Evolutionary conservation across 2,329 filamentous ascomycete species (phyloP).

Genomic region (Setomelanomma holmii): DNA sequence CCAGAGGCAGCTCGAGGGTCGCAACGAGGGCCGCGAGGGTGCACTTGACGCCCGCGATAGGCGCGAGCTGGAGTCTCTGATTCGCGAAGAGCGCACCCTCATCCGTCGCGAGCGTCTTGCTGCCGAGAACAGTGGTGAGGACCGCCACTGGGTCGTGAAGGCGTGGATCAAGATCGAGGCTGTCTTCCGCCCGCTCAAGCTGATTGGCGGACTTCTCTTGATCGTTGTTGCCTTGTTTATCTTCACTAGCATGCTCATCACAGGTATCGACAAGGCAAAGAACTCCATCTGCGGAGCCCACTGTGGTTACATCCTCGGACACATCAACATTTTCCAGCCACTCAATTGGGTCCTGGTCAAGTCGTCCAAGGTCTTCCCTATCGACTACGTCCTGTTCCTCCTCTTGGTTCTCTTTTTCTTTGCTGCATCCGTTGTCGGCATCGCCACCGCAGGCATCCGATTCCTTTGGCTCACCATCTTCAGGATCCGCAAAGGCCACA

Average conservation of each 20-base stretch:
- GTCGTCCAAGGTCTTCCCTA: constrained; percentile 82
- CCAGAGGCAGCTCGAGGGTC: constrained; percentile 87
- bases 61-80: constrained; percentile 83
- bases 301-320: constrained; percentile 90
- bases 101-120: constrained; percentile 88
- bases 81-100: constrained; percentile 90
- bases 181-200: constrained; percentile 85
- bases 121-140: constrained; percentile 79
- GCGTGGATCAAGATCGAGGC: constrained; percentile 82
- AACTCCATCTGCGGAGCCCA: constrained; percentile 90
- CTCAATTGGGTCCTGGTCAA: constrained; percentile 88
- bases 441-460: constrained; percentile 87
- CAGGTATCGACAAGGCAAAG: constrained; percentile 92
- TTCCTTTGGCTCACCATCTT: constrained; percentile 97
- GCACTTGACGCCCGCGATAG: constrained; percentile 84
- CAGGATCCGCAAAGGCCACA: constrained; percentile 86
- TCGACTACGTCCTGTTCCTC: constrained; percentile 91
- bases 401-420: constrained; percentile 88
- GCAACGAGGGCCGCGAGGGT: constrained; percentile 76
- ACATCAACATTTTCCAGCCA: constrained; percentile 92
- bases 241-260: constrained; percentile 93
- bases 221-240: constrained; percentile 76
- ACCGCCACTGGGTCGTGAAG: constrained; percentile 74
- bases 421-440: constrained; percentile 82
- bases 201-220: constrained; percentile 81